Evolutionary conservation across 1,139 yeast species (phyloP), one percentile per base, ranked within the genome.

Genomic region (Candida albicans): DNA sequence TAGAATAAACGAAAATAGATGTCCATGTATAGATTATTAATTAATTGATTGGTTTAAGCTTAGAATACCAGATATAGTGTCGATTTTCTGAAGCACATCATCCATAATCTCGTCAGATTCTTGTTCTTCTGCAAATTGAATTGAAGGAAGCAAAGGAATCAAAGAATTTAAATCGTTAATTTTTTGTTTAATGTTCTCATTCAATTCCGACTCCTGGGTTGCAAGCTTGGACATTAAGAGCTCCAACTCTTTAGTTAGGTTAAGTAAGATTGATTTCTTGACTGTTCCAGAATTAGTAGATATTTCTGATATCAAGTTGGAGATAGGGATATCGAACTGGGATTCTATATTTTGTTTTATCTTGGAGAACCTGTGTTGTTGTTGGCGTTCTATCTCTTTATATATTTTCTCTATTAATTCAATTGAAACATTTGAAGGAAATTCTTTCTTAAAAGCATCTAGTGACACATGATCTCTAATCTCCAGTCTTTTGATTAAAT

Each of bases 251-350:
- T 8, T 18, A 10, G 36, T 31, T 22, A 44, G 38, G 3, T 26
- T 29, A 3, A 7, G 22, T 18, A 43, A 37, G 14, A 28, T 44
- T 32, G 37, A 35, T 25, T 42, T 32, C 22, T 37, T 37, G 2
- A 37, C 31, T 8, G 35, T 25, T 11, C 33, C 40, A 6, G 35
- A 28, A n/a, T 32, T 32, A 5, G 31, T 10, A 18, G 35, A 8
- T 10, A 28, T 35, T 25, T 25, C 32, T 6, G 8, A 10, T n/a
- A 37, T 13, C 29, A 38, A 37, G 28, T 44, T 48, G 35, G 50
- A 45, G 8, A 64, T 40, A 1, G 73, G 70, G 4, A 62, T 46
- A 18, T 62, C 46, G 39, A 66, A 65, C 29, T 55, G 52, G 1
- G 50, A 15, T 2, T 48, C 42, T 2, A 67, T 59, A 27, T 53